phyloP scores from a whole-genome alignment of 306 rosid species.

The Cyclanthera cordifolia region DNA sequence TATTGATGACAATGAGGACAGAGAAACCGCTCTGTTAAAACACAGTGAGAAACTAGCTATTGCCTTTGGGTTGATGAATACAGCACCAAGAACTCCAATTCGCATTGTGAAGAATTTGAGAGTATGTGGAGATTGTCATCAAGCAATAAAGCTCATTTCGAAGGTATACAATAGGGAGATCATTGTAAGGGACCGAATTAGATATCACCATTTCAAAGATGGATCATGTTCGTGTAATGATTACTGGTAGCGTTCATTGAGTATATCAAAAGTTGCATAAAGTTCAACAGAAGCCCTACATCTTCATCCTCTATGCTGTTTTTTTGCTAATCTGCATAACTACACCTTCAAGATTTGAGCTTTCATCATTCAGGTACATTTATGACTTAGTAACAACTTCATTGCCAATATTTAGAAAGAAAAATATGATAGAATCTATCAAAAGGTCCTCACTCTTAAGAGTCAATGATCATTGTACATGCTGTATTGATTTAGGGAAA shows the following conservation, averaged over 20 bases:
- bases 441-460: too few relatives aligned
- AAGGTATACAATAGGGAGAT: conserved; percentile 17
- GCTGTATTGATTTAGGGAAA: too few relatives aligned
- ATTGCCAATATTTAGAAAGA: background rate
- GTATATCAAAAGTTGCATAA: background rate
- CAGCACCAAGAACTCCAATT: conserved; percentile 12
- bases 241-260: conserved; percentile 14
- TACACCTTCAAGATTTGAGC: background rate
- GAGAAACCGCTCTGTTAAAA: conserved; percentile 16
- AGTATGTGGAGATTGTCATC: conserved; percentile 23
- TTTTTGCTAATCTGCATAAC: background rate
- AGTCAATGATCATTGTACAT: too few relatives aligned
- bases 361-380: conserved; percentile 2
- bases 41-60: conserved; percentile 26
- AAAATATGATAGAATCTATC: too few relatives aligned
- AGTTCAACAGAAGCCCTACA: background rate
- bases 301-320: background rate
- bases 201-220: conserved; percentile 22
- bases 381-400: background rate
- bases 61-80: conserved; percentile 22
- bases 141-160: conserved; percentile 13
- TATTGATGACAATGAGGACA: conserved; percentile 20
- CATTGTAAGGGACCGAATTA: conserved; percentile 17
- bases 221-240: conserved; percentile 23
- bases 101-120: conserved; percentile 25